Base-by-base conservation (phyloP, 1,284 basidiomycete genomes). In the Ustilago vetiveriae region DNA sequence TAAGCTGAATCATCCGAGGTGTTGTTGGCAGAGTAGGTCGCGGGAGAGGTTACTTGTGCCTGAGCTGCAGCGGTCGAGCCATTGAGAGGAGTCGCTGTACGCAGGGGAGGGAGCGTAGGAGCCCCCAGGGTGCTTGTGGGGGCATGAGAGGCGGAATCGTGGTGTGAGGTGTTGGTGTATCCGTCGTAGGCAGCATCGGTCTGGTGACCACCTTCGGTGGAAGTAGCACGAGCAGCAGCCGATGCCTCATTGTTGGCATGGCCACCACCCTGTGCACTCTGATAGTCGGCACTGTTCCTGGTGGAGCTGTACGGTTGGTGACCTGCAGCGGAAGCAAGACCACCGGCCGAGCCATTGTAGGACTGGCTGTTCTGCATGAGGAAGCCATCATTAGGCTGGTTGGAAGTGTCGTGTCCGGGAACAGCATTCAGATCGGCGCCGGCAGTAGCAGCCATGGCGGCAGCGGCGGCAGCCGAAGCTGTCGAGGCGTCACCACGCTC, bases 111-210 rank as follows among this genome's bases (percentile, higher is more conserved):
- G n/a, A 74, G 63, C 22, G 45, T 60, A 3, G 72, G 72, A 9
- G 72, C 68, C 17, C 54, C 68, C 6, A 70, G 57, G 46, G 47
- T 66, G 8, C 35, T 62, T 3, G 37, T 27, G 24, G 50, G 44
- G 19, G 50, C 26, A 30, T 41, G 37, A 13, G 52, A 17, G 26
- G 44, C 27, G 17, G 43, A 37, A n/a, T 11, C 13, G 7, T 43
- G 16, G 29, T 33, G 11, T 17, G 27, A 30, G 16, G 22, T 24
- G 8, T 41, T 39, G 4, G 54, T 42, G 44, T 63, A 67, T n/a
- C 55, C 63, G 33, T 72, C 69, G 37, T 72, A 66, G 14, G 68
- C 68, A 23, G 68, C 63, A 19, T 72, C 70, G 10, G 64, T 60
- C 11, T 54, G 49, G 14, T 62, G 50, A 4, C 45, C 60, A 11